Evolutionary conservation across 177 flowering plant genomes (phyloP), one percentile per base, ranked within the genome.

Genomic region (Vitis hybrid): DNA sequence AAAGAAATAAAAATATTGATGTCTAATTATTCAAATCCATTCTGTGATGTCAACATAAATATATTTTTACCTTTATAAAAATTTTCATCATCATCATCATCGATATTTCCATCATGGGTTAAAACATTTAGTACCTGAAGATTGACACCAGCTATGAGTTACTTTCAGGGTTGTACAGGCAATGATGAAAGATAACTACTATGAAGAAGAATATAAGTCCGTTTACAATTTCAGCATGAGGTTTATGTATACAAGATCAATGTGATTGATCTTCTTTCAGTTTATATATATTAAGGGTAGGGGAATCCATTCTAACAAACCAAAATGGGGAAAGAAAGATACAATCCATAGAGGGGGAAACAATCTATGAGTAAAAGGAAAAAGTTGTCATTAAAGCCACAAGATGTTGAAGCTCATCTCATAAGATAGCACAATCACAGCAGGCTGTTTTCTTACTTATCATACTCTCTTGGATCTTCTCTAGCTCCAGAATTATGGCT

Each of bases 401-500:
- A 39, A 19, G 1, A 19, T 19, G 19, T 19, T 19, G 19, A 19
- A 19, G 19, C 26, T 62, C 60, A 22, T 8, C 51, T 73, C 66
- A 83, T 60, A 82, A 67, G 73, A 84, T 68, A 7, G 10, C 5
- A 72, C 87, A 84, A 26, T 19, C 6, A 68, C 81, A 77, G 70
- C 84, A 76, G 19, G 58, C 48, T 48, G 60, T 60, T 55, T 71
- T 78, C 14, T 78, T 56, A 11, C 67, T 64, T 39, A 62, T 22
- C 65, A 78, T 18, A 26, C 18, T 65, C 72, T 74, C 85, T 74
- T 83, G 82, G 62, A 85, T 82, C 20, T 2, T 1, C 78, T 87
- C 90, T 57, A 87, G 76, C 60, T 72, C 57, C 6, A 20, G 31
- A 11, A 87, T 85, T 69, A 87, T 87, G 51, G 75, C 76, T 77